Conservation (phyloP, 2,329 filamentous ascomycete species). For the Cadophora luteo-olivacea region DNA sequence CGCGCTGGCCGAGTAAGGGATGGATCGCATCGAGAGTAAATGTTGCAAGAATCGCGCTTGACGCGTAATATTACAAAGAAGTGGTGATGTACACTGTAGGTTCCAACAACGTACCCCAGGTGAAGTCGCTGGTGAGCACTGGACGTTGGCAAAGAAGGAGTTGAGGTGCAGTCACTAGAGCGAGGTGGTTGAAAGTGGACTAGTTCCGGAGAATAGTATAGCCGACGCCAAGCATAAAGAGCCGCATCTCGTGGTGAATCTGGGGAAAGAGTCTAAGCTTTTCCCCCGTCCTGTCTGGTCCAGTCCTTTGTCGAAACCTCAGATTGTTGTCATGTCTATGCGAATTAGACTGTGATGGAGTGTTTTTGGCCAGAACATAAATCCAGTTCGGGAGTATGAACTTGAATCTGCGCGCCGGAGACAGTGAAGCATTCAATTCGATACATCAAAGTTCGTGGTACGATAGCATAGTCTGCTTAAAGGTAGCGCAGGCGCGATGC, state of each 20-base stretch:
- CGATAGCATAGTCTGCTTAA: not conserved
- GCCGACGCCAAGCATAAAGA: not conserved
- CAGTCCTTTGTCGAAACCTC: not conserved
- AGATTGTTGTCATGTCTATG: not conserved
- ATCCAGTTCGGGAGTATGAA: not conserved
- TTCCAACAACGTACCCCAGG: not conserved
- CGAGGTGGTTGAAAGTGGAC: conserved; percentile 1
- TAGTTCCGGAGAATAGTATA: not conserved
- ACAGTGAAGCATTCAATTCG: not conserved
- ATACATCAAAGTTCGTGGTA: not conserved
- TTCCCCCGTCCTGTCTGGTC: not conserved
- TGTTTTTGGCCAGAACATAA: not conserved
- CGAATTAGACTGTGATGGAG: not conserved
- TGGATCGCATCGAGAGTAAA: conserved; percentile 33
- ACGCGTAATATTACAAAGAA: conserved; percentile 26
- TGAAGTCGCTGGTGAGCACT: conserved; percentile 12
- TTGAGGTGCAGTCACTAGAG: not conserved
- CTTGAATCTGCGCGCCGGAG: not conserved
- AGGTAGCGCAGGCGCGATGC: not conserved
- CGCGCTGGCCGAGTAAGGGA: conserved; percentile 26
- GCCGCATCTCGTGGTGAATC: not conserved
- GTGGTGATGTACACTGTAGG: conserved; percentile 1
- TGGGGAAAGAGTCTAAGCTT: not conserved
- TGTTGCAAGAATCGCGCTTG: conserved; percentile 12
- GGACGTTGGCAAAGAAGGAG: conserved; percentile 3